phyloP scores from a whole-genome alignment of 164 flowering plant genomes.

The Stephania japonica region DNA sequence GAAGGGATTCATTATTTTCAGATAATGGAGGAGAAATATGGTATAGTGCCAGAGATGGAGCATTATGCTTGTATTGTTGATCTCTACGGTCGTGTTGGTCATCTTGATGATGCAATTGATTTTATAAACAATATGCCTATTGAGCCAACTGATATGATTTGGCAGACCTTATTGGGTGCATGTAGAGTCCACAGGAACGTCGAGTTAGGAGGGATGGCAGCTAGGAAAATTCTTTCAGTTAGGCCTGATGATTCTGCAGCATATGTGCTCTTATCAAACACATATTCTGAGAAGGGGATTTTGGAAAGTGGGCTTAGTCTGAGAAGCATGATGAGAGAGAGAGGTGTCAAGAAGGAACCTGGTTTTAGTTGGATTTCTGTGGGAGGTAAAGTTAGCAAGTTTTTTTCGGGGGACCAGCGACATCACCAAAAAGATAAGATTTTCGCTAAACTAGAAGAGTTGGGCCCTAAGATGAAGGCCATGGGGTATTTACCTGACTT shows the following conservation, averaged over 20 bases:
- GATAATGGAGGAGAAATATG: conserved; percentile 36
- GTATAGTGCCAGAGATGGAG: conserved; percentile 46
- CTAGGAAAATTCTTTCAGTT: conserved; percentile 41
- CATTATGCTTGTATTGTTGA: conserved; percentile 73
- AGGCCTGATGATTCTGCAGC: conserved; percentile 42
- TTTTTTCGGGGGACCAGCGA: conserved; percentile 42
- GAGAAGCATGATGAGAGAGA: conserved; percentile 43
- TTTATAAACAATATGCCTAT: conserved; percentile 50
- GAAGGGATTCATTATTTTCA: conserved; percentile 46
- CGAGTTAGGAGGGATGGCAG: conserved; percentile 50
- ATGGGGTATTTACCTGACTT: conserved; percentile 11
- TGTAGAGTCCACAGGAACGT: conserved; percentile 51
- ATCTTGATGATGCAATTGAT: conserved; percentile 40
- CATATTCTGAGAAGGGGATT: conserved; percentile 36
- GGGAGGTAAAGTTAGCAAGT: conserved; percentile 42
- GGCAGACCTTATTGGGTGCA: conserved; percentile 55
- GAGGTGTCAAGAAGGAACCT: conserved; percentile 54
- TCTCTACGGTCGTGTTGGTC: conserved; percentile 56
- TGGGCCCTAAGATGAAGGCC: conserved; percentile 26
- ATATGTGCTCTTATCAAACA: conserved; percentile 55
- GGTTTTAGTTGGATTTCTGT: conserved; percentile 62
- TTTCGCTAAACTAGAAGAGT: conserved; percentile 31
- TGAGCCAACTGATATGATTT: conserved; percentile 49
- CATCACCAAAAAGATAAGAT: conserved; percentile 44
- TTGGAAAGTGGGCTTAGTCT: conserved; percentile 31